Base-by-base conservation (phyloP, 257 asterid species). In the Echium plantagineum region DNA sequence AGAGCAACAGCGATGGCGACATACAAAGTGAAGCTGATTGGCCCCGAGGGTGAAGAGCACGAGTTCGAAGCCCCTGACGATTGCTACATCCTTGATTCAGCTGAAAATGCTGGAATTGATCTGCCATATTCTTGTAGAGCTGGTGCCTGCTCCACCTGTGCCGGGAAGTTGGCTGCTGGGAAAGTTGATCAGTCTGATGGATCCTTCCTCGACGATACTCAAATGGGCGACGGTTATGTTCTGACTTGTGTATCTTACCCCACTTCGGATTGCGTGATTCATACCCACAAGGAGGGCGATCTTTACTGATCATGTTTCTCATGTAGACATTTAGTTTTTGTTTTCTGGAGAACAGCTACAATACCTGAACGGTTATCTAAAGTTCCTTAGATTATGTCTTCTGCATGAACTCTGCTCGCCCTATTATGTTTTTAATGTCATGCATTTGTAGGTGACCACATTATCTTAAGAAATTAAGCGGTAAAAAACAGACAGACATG, bases 161-260 rank as follows among this genome's bases (percentile, higher is more conserved):
- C 63, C 1, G 72, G 72, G 42, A 63, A 68, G 60, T 18, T 68
- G 2, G 67, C 21, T 22, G 61, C 67, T 0, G 72, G 72, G 8
- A 35, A 56, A 6, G 72, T 68, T 26, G 72, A 68, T 10, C 72
- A 68, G 38, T 68, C 72, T 1, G 72, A 68, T 21, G 66, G 66
- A 46, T 46, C 67, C 1, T 68, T 61, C 35, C 65, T 68, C 28
- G 67, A 68, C 31, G 67, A 61, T 6, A 46, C 32, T 19, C 67
- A 68, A 55, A 20, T 67, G 28, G 38, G 47, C 0, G 60, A 56
- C 0, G 72, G 72, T 0, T 67, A 55, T 61, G 52, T 55, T n/a
- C 28, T 67, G 52, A 67, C 72, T 18, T 68, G 67, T 38, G 18
- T 68, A 19, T 54, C 72, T 54, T 58, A 52, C 16, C 68, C 68